A percentile compares a stretch with the other conserved stretches of the same genome.
Conservation (phyloP, 352 stramenopile species). For the Pythium chondricola region DNA sequence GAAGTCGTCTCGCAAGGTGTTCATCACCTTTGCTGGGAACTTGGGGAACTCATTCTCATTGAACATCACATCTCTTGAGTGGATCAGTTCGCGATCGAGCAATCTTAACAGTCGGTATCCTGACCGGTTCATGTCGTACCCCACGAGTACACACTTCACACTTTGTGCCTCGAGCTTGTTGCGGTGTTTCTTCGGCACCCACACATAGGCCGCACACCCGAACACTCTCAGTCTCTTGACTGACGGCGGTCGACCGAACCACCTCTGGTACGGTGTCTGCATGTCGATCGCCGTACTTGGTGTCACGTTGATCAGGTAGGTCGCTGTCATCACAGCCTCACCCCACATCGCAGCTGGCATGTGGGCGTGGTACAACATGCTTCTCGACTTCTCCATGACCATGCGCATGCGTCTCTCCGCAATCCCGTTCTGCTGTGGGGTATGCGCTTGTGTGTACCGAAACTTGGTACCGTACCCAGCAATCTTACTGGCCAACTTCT, state of each 20-base stretch:
- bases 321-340: slow-evolving; percentile 1
- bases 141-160: background rate
- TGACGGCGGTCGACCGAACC: background rate
- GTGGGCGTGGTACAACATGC: slow-evolving; percentile 4
- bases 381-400: slow-evolving; percentile 15
- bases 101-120: too few species aligned
- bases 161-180: background rate
- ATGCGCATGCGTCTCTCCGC: slow-evolving; percentile 9
- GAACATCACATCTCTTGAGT: too few species aligned
- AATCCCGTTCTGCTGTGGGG: slow-evolving; percentile 7
- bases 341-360: slow-evolving; percentile 2
- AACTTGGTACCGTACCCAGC: slow-evolving; percentile 4
- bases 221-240: background rate
- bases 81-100: too few species aligned
- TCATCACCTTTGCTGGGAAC: too few species aligned
- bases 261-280: slow-evolving; percentile 1
- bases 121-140: too few species aligned
- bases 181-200: background rate
- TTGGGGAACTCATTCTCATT: too few species aligned
- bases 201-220: background rate
- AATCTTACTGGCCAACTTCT: slow-evolving; percentile 3
- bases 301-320: background rate
- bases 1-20: too few species aligned
- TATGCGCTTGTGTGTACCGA: slow-evolving; percentile 10
- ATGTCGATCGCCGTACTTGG: background rate